Evolutionary conservation across 306 rosid species (phyloP), one percentile per base, ranked within the genome.

Genomic region (Hippophae tibetana): DNA sequence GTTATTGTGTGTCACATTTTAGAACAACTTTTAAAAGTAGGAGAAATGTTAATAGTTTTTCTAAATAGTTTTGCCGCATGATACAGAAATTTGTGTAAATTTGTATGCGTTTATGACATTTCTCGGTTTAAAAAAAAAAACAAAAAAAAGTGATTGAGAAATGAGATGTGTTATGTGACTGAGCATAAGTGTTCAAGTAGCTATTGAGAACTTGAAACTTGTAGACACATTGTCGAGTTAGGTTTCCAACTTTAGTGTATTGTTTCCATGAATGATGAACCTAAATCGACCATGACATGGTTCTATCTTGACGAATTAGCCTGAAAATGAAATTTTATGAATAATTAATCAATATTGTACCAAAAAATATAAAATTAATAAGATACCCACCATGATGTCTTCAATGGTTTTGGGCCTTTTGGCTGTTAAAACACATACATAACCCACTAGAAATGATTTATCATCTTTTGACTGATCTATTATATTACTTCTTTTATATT

Each of bases 301-400:
- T 64, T 92, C 99, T 96, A 92, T 72, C 83, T 76, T 50, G 96
- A 95, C 45, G 88, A 86, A 76, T 83, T 92, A 64, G 83, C 93
- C 98, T 90, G 72, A 7, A 13, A 18, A 7, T 52, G 57, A 6
- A 48, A 25, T 50, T 43, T 12, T 49, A 18, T 48, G 42, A 38
- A 46, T 18, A 54, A 31, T 31, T 31, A 31, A 31, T 78, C 38
- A 72, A 13, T 46, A 25, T 54, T 63, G 38, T 49, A 53, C 52
- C 42, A 49, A 48, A 49, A 8, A 63, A 18, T 18, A 18, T 0
- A 18, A 18, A 18, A 18, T 18, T 18, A 5, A 38, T 42, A 40
- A 9, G 7, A 18, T 59, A 61, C 60, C 64, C 70, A 85, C 96
- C 90, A 75, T 66, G 47, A 82, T 62, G 52, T 92, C 96, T 75